phyloP scores from a whole-genome alignment of 148 eudicot species.

The Talinum fruticosum region DNA sequence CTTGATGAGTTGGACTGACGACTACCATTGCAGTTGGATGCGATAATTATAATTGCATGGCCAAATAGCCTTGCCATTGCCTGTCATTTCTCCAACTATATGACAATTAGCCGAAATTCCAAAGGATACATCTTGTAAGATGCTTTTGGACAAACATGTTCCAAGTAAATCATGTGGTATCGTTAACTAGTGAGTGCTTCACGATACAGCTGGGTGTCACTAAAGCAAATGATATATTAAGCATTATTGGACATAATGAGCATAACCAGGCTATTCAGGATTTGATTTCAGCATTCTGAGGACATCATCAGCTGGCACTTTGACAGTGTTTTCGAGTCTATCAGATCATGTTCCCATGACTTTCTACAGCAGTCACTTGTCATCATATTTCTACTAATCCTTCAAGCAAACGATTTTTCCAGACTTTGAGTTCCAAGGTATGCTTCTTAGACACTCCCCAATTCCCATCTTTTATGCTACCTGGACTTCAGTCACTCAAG shows the following conservation, averaged over 20 bases:
- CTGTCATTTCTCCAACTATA: not conserved
- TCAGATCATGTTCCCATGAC: not conserved
- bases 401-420: not conserved
- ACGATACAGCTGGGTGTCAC: not conserved
- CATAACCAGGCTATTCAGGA: not conserved
- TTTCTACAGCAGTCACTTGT: not conserved
- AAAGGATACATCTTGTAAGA: not conserved
- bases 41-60: not conserved
- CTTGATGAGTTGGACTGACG: not conserved
- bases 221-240: not conserved
- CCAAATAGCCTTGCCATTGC: too few species aligned
- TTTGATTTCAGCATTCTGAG: not conserved
- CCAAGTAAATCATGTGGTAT: not conserved
- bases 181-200: not conserved
- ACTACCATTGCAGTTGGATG: not conserved
- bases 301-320: not conserved
- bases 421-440: not conserved
- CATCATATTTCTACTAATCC: not conserved
- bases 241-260: not conserved
- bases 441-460: not conserved
- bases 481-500: too few species aligned
- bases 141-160: not conserved
- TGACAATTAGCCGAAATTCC: not conserved
- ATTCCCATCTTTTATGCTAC: too few species aligned
- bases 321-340: not conserved